Evolutionary conservation across 2,329 filamentous ascomycete species (phyloP).

Genomic region (Cercospora sesami): DNA sequence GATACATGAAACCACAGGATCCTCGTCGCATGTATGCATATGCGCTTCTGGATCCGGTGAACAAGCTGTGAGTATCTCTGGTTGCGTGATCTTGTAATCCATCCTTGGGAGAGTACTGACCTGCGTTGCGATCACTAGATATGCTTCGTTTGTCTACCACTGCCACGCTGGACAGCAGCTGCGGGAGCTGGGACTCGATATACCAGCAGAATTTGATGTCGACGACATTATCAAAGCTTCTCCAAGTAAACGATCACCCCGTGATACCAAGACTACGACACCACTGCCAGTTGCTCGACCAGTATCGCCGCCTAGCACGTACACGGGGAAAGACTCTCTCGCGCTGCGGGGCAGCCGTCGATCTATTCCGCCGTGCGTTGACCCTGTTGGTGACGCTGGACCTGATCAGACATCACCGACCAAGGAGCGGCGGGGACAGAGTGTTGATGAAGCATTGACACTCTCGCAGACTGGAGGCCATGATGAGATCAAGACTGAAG

Average conservation of each 20-base stretch:
- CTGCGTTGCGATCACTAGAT: constrained; percentile 24
- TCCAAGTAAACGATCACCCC: constrained; percentile 4
- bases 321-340: constrained; percentile 14
- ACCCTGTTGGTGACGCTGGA: not conserved
- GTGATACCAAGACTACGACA: not conserved
- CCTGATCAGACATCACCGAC: not conserved
- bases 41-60: constrained; percentile 50
- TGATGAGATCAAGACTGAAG: not conserved
- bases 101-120: not conserved
- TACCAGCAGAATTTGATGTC: constrained; percentile 3
- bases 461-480: not conserved
- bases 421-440: not conserved
- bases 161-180: constrained; percentile 19
- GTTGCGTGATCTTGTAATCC: not conserved
- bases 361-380: not conserved
- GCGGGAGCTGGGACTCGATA: constrained; percentile 6
- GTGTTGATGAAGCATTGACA: constrained; percentile 3
- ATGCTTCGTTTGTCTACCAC: constrained; percentile 47
- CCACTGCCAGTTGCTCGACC: constrained; percentile 11
- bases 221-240: constrained; percentile 14
- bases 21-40: constrained; percentile 52
- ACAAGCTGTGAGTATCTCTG: constrained; percentile 39
- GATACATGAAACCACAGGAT: constrained; percentile 39
- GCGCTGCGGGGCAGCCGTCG: constrained; percentile 1
- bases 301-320: not conserved